Conservation (phyloP, 116 monocot genomes). For the Phalaenopsis hybrid region DNA sequence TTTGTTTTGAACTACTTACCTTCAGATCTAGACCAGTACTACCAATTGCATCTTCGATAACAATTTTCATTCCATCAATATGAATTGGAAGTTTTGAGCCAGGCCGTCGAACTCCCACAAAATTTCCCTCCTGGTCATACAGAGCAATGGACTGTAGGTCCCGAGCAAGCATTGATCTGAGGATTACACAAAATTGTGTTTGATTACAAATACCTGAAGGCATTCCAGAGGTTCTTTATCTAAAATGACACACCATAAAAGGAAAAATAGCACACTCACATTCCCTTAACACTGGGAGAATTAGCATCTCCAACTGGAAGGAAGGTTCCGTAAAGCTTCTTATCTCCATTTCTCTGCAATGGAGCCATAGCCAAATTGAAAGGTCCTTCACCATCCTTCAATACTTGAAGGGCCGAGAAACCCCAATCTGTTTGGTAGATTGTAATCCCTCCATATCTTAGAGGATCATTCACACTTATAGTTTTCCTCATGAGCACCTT, state of each 20-base stretch:
- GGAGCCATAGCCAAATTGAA: slow-evolving; percentile 88
- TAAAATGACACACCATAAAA: neutral
- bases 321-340: slow-evolving; percentile 86
- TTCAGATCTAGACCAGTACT: slow-evolving; percentile 92
- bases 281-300: slow-evolving; percentile 78
- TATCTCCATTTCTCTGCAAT: slow-evolving; percentile 72
- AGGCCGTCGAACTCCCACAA: slow-evolving; percentile 79
- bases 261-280: slow-evolving; percentile 37
- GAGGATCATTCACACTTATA: slow-evolving; percentile 89
- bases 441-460: slow-evolving; percentile 81
- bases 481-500: slow-evolving; percentile 90
- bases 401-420: slow-evolving; percentile 83
- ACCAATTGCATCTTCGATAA: slow-evolving; percentile 96
- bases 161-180: slow-evolving; percentile 94
- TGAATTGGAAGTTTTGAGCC: slow-evolving; percentile 84
- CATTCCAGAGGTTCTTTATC: no score
- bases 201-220: no score
- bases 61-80: slow-evolving; percentile 68
- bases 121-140: slow-evolving; percentile 91
- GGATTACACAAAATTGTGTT: neutral
- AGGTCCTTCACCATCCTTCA: slow-evolving; percentile 80
- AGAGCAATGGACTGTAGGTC: slow-evolving; percentile 88
- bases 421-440: slow-evolving; percentile 98
- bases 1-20: slow-evolving; percentile 23
- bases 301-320: slow-evolving; percentile 63